These are phyloP conservation scores for Naematelia encephala DNA, from an alignment of 768 basidiomycete species.

Conservation along the genomic window DNA sequence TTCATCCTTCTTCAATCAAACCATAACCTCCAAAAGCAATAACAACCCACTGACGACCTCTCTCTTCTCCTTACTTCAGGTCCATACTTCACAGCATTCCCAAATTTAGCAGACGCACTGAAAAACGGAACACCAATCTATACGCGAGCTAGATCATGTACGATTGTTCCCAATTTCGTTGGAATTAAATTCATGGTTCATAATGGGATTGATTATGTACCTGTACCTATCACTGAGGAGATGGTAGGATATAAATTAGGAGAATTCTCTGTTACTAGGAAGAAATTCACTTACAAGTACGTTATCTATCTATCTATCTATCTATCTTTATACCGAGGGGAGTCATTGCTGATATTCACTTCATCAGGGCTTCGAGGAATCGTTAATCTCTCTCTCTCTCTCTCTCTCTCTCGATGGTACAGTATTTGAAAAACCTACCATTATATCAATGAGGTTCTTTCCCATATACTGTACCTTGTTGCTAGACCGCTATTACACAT, in stretches of 20 bases:
- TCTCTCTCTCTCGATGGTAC: too few species aligned
- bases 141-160: slow-evolving; percentile 83
- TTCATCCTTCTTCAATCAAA: too few species aligned
- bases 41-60: too few species aligned
- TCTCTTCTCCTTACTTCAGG: slow-evolving; percentile 58
- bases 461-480: too few species aligned
- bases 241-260: slow-evolving; percentile 99
- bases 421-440: too few species aligned
- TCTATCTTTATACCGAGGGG: background rate
- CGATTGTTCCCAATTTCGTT: slow-evolving; percentile 91
- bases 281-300: slow-evolving; percentile 79
- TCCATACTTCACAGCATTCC: slow-evolving; percentile 91
- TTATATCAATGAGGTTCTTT: too few species aligned
- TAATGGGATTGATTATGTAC: slow-evolving; percentile 85
- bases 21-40: too few species aligned
- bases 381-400: too few species aligned
- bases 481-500: too few species aligned
- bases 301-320: slow-evolving; percentile 47
- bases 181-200: slow-evolving; percentile 89
- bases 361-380: background rate
- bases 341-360: too few species aligned
- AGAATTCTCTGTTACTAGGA: slow-evolving; percentile 87
- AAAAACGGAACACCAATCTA: slow-evolving; percentile 78
- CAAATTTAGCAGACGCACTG: slow-evolving; percentile 75
- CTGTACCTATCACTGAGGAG: slow-evolving; percentile 84